Conservation (phyloP, 768 basidiomycete genomes). For the Gyrodon lividus region DNA sequence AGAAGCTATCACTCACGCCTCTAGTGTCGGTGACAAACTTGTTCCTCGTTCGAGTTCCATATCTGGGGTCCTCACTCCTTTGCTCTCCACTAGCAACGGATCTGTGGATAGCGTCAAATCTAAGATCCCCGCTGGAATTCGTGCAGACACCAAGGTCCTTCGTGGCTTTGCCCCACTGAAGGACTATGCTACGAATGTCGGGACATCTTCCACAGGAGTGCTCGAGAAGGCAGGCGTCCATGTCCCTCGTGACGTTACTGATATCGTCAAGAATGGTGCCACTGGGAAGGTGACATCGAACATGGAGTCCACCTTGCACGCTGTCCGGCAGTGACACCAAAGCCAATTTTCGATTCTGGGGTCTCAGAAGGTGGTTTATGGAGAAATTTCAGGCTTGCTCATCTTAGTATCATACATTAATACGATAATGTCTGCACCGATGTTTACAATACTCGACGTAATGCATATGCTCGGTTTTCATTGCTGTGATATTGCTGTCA, state of each 20-base stretch:
- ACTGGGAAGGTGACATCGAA: neutral
- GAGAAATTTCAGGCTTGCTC: too few relatives aligned
- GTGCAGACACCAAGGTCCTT: neutral
- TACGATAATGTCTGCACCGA: too few relatives aligned
- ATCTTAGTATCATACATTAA: too few relatives aligned
- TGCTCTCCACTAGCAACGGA: neutral
- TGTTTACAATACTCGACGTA: too few relatives aligned
- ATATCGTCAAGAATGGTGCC: neutral
- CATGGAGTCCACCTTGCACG: neutral
- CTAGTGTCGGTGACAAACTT: neutral
- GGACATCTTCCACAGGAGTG: neutral
- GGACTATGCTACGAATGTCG: neutral
- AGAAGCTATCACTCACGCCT: neutral
- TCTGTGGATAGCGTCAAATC: neutral
- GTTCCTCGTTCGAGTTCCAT: neutral
- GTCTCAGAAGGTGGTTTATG: too few relatives aligned
- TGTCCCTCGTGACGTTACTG: neutral
- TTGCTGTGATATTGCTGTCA: too few relatives aligned
- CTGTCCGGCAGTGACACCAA: too few relatives aligned
- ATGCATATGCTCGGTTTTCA: too few relatives aligned
- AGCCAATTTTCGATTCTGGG: too few relatives aligned
- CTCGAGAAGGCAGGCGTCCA: neutral
- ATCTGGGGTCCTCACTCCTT: neutral
- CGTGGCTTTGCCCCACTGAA: neutral
- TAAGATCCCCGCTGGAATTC: neutral